Conservation (phyloP, 495 filamentous ascomycete genomes). For the Pyrenopolyporus hunteri region DNA sequence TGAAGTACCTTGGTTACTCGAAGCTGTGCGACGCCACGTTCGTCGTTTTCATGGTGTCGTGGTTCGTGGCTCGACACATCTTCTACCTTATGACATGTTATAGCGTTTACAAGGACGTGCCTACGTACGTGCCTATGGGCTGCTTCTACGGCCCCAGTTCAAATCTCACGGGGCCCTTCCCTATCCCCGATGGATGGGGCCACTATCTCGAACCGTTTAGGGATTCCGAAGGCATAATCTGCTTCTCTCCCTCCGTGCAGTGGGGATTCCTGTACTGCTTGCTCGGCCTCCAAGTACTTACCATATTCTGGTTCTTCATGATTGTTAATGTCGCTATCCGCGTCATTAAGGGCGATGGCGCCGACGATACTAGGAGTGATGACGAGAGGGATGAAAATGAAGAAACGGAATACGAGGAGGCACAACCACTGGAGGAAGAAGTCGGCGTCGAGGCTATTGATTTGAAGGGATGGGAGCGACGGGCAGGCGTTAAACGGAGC, state of each 20-base stretch:
- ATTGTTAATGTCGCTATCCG: conserved; percentile 79
- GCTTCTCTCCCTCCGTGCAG: conserved; percentile 74
- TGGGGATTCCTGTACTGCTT: conserved; percentile 78
- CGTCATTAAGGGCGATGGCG: conserved; percentile 75
- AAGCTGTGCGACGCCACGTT: conserved; percentile 82
- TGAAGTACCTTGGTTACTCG: conserved; percentile 84
- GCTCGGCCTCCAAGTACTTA: conserved; percentile 77
- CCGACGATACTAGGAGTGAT: conserved; percentile 87
- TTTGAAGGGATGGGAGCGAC: conserved; percentile 59
- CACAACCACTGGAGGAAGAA: conserved; percentile 64
- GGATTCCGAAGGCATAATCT: conserved; percentile 71
- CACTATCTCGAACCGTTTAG: conserved; percentile 75
- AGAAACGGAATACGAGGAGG: conserved; percentile 55
- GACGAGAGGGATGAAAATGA: conserved; percentile 75
- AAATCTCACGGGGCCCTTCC: conserved; percentile 61
- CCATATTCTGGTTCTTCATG: conserved; percentile 88
- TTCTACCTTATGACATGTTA: conserved; percentile 78
- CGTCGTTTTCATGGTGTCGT: conserved; percentile 82
- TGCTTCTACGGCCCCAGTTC: conserved; percentile 66
- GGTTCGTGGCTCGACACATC: conserved; percentile 84
- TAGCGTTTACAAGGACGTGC: conserved; percentile 76
- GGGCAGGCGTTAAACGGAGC: conserved; percentile 52
- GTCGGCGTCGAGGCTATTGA: conserved; percentile 68
- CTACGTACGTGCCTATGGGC: conserved; percentile 64
- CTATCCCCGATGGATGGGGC: conserved; percentile 59